A percentile compares a stretch with the other conserved stretches of the same genome.
Conservation (phyloP, 163 green algal genomes). For the Chlorella variabilis region DNA sequence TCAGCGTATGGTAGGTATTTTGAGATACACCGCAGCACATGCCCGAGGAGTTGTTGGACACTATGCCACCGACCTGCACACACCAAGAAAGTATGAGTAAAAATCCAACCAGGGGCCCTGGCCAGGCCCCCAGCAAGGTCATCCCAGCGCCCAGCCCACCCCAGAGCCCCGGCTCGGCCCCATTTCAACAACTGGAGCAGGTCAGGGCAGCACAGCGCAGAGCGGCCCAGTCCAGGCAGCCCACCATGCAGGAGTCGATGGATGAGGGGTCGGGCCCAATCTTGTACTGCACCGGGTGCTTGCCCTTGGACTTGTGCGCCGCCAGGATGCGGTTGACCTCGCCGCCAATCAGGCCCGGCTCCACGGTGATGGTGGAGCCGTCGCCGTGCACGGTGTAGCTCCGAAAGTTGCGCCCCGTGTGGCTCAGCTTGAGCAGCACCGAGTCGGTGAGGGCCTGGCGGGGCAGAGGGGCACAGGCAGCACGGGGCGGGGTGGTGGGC, state of each 20-base stretch:
- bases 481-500: neutral
- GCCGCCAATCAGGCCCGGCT: conserved; percentile 95
- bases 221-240: neutral
- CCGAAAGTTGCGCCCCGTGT: conserved; percentile 96
- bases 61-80: conserved; percentile 88
- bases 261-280: conserved; percentile 96
- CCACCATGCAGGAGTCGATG: conserved; percentile 95
- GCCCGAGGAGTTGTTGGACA: conserved; percentile 96
- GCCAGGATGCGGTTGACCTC: conserved; percentile 94
- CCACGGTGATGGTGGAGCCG: conserved; percentile 90
- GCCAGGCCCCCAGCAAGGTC: no score
- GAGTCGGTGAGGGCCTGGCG: conserved; percentile 95
- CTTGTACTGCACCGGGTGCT: conserved; percentile 95
- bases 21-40: conserved; percentile 98
- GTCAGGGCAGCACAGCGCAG: no score
- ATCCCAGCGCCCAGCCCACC: no score
- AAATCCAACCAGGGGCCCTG: no score
- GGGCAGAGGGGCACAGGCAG: neutral
- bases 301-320: conserved; percentile 76
- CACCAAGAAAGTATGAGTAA: no score
- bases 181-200: no score
- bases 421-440: conserved; percentile 96
- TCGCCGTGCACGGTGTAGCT: conserved; percentile 92
- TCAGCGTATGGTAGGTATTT: conserved; percentile 89
- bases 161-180: no score